Conservation (phyloP, 2,329 filamentous ascomycete genomes). For the Cladosporium oxysporum region DNA sequence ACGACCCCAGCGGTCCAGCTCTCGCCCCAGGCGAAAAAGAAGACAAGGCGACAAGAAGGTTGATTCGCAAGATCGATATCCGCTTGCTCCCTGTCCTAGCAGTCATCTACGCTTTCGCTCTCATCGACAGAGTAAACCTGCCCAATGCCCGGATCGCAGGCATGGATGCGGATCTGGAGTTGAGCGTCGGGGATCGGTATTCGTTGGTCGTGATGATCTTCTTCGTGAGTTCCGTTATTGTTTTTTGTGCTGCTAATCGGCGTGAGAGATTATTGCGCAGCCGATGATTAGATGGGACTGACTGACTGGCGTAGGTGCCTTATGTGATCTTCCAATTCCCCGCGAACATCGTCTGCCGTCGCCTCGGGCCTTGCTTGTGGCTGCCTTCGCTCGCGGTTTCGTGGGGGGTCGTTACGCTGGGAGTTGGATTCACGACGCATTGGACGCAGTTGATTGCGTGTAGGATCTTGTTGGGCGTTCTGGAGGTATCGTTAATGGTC, state of each 20-base stretch:
- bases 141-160: slow-evolving; percentile 72
- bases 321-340: slow-evolving; percentile 73
- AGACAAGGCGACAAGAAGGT: slow-evolving; percentile 18
- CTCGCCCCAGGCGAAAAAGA: slow-evolving; percentile 14
- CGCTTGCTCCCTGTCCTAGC: slow-evolving; percentile 26
- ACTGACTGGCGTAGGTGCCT: slow-evolving; percentile 33
- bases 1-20: slow-evolving; percentile 36
- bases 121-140: slow-evolving; percentile 80
- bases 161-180: slow-evolving; percentile 42
- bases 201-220: slow-evolving; percentile 65
- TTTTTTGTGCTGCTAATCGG: neutral
- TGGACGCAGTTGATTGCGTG: slow-evolving; percentile 57
- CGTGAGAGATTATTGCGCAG: neutral
- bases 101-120: slow-evolving; percentile 64
- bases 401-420: slow-evolving; percentile 64
- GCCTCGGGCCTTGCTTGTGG: slow-evolving; percentile 54
- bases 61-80: slow-evolving; percentile 27
- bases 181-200: slow-evolving; percentile 20
- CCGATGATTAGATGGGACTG: neutral
- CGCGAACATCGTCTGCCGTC: slow-evolving; percentile 67
- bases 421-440: slow-evolving; percentile 62
- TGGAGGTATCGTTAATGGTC: slow-evolving; percentile 50
- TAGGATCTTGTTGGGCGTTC: slow-evolving; percentile 61
- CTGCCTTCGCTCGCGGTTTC: slow-evolving; percentile 44
- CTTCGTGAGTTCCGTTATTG: slow-evolving; percentile 54